phyloP scores from a whole-genome alignment of 306 rosid species.

The Cicer cuneatum region DNA sequence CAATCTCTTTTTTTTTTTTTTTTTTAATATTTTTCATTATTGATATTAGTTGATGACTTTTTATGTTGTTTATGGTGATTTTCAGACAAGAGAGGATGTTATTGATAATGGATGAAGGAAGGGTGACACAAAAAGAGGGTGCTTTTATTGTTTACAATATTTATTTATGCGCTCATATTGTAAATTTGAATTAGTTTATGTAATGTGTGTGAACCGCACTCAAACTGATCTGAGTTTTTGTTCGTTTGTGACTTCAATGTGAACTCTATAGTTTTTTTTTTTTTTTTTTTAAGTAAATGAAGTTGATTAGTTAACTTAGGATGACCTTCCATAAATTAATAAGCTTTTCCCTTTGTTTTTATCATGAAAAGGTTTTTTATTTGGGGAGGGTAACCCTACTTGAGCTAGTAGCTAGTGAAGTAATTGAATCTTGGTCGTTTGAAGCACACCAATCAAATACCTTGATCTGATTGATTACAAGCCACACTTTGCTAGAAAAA shows the following conservation, averaged over 20 bases:
- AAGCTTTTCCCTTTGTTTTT: not conserved
- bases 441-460: no score
- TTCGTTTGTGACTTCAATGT: not conserved
- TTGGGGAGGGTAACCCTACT: no score
- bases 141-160: not conserved
- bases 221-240: constrained; percentile 38
- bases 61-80: constrained; percentile 2
- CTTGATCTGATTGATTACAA: no score
- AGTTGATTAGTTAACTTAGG: not conserved
- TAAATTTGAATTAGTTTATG: constrained; percentile 37
- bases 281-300: not conserved
- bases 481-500: no score
- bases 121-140: not conserved
- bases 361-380: not conserved
- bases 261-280: not conserved
- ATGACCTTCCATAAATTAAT: not conserved
- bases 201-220: constrained; percentile 30
- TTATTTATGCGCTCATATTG: constrained; percentile 30
- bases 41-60: not conserved
- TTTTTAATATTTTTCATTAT: no score
- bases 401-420: no score
- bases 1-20: not conserved
- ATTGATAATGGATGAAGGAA: not conserved
- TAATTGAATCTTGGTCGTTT: no score
- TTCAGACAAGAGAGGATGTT: not conserved